Conservation (phyloP, 805 yeast genomes). For the Priceomyces carsonii region DNA sequence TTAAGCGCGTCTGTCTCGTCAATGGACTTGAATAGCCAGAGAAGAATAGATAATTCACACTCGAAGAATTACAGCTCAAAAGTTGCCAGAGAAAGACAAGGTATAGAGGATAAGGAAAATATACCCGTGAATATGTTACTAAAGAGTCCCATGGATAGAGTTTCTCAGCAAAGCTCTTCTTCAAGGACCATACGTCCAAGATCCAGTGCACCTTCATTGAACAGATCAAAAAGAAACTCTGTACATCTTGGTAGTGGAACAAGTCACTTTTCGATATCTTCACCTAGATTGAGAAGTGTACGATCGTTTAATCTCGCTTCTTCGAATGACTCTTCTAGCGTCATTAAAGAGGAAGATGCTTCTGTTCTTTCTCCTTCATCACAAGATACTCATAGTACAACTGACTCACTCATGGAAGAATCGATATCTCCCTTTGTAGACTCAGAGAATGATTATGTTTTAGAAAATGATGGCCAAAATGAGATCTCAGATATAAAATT, state of each 20-base stretch:
- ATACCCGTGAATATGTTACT: too few relatives aligned
- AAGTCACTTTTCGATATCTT: not conserved
- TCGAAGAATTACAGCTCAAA: slow-evolving; percentile 10
- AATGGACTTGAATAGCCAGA: slow-evolving; percentile 7
- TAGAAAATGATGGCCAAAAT: not conserved
- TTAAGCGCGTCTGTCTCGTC: slow-evolving; percentile 11
- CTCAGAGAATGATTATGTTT: slow-evolving; percentile 13
- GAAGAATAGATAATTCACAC: slow-evolving; percentile 7
- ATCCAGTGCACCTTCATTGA: slow-evolving; percentile 24
- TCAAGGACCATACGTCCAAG: slow-evolving; percentile 16
- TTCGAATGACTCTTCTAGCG: too few relatives aligned
- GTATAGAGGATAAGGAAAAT: slow-evolving; percentile 17
- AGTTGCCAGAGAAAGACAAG: slow-evolving; percentile 9
- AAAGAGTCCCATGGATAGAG: too few relatives aligned
- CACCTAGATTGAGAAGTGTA: slow-evolving; percentile 8
- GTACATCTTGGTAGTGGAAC: slow-evolving; percentile 6
- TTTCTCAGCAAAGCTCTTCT: too few relatives aligned
- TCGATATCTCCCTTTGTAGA: slow-evolving; percentile 17
- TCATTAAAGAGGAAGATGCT: too few relatives aligned
- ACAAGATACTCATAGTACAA: slow-evolving; percentile 15
- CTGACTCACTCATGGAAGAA: slow-evolving; percentile 19
- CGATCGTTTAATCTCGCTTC: slow-evolving; percentile 9
- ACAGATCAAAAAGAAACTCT: slow-evolving; percentile 11
- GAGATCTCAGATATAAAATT: slow-evolving; percentile 1
- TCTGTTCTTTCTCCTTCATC: slow-evolving; percentile 8